Conservation (phyloP, 495 filamentous ascomycete genomes). For the Hypoxylon lienhwacheense region DNA sequence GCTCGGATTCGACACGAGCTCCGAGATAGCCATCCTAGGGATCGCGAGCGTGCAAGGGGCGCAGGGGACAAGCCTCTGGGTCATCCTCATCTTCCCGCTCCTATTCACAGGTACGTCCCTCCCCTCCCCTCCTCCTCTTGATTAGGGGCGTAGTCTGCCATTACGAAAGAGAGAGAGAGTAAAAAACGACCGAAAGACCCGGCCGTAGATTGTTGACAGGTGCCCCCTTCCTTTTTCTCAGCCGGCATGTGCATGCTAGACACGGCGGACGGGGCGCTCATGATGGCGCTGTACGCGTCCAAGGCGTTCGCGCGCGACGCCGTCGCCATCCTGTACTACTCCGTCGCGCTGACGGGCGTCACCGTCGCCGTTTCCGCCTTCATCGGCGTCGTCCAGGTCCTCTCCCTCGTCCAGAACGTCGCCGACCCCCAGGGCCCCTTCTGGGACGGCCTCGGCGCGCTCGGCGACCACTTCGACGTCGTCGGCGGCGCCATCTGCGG, state of each 20-base stretch:
- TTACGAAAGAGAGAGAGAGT: no score
- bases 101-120: conserved; percentile 75
- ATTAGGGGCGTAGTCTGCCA: no score
- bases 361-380: conserved; percentile 86
- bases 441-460: conserved; percentile 80
- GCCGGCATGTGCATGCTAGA: conserved; percentile 91
- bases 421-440: conserved; percentile 72
- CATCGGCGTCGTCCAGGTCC: conserved; percentile 82
- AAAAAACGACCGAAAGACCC: no score
- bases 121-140: neutral
- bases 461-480: conserved; percentile 81
- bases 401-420: conserved; percentile 74
- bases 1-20: conserved; percentile 93
- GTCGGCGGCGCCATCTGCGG: conserved; percentile 85
- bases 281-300: conserved; percentile 91
- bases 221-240: conserved; percentile 28
- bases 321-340: conserved; percentile 91
- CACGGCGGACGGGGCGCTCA: conserved; percentile 88
- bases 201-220: neutral
- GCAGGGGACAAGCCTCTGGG: conserved; percentile 85
- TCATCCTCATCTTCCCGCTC: conserved; percentile 89
- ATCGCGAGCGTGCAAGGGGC: conserved; percentile 85
- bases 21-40: conserved; percentile 88
- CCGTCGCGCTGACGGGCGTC: conserved; percentile 81
- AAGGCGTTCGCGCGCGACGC: conserved; percentile 71